Conservation (phyloP, 208 protist genomes). For the Wallacemonas rigidus region DNA sequence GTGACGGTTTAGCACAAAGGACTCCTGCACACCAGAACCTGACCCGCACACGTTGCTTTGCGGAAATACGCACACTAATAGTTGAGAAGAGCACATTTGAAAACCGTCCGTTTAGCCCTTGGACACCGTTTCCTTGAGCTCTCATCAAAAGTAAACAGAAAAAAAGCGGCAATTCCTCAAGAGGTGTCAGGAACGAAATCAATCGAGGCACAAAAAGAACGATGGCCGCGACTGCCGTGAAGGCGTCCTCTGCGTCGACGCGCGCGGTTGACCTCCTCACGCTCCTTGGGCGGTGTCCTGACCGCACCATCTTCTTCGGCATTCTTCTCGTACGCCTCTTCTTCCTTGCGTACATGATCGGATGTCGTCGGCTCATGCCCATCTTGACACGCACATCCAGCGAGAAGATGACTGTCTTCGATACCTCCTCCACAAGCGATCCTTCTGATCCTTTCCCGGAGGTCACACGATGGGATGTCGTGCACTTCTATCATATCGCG, state of each 20-base stretch:
- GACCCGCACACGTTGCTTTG: too few species aligned
- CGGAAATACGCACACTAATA: too few species aligned
- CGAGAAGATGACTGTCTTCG: slow-evolving; percentile 46
- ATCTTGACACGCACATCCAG: slow-evolving; percentile 23
- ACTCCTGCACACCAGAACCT: too few species aligned
- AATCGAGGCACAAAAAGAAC: neutral
- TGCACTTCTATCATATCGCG: slow-evolving; percentile 80
- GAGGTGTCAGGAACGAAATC: neutral
- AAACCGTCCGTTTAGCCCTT: too few species aligned
- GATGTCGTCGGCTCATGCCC: slow-evolving; percentile 39
- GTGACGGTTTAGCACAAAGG: too few species aligned
- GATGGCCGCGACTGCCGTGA: neutral
- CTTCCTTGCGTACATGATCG: slow-evolving; percentile 49
- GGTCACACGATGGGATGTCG: slow-evolving; percentile 70
- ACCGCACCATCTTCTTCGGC: slow-evolving; percentile 36
- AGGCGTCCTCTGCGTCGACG: neutral
- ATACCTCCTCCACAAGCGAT: slow-evolving; percentile 62
- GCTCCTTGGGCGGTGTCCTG: slow-evolving; percentile 49
- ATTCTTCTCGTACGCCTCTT: slow-evolving; percentile 41
- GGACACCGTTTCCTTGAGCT: too few species aligned
- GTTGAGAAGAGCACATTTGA: too few species aligned
- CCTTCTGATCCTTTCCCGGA: slow-evolving; percentile 38
- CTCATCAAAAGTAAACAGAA: too few species aligned
- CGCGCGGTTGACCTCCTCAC: slow-evolving; percentile 27
- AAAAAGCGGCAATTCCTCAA: too few species aligned